Evolutionary conservation across 352 stramenopile species (phyloP), one percentile per base, ranked within the genome.

Genomic region (Phytopythium ostracodes): DNA sequence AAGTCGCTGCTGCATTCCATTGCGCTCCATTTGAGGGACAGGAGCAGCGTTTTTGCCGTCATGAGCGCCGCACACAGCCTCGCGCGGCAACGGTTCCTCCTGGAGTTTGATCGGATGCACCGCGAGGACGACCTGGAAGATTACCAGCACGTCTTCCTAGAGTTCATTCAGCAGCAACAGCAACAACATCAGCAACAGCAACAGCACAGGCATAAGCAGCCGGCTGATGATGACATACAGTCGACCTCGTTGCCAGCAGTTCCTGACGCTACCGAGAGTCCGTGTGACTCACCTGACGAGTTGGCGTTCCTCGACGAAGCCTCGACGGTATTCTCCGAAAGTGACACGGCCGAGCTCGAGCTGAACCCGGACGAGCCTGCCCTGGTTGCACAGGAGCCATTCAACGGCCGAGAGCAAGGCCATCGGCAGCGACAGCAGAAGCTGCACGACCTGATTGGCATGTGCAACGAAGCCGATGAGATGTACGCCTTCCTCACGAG

Each of bases 1-100:
- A 88, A 92, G 64, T 67, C 81, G 0, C 70, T 88, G 27, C 52
- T 88, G 4, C 78, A 92, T 46, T 77, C 84, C 43, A 72, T 84
- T 1, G 75, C 72, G 0, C 75, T 82, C 25, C 67, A 81, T 60
- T 36, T 88, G 24, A 67, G 66, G 56, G 60, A 69, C 22, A 64
- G 66, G 63, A 47, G 56, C 35, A 56, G 53, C 2, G 4, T 50
- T n/a, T 44, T 71, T 5, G 27, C 57, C 29, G 81, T 79, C 51
- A 81, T 76, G 36, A 76, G 72, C 35, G 73, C 77, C 5, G 72
- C 76, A 1, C 81, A 89, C 42, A 72, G 67, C 20, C 54, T 71
- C 24, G 80, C 73, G 0, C 64, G 68, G 52, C 50, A 71, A 7
- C 64, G 71, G 2, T 89, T 90, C 25, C 60, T 87, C 14, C 64